phyloP scores from a whole-genome alignment of 1,284 basidiomycete species.

The Ceratobasidium sp. region DNA sequence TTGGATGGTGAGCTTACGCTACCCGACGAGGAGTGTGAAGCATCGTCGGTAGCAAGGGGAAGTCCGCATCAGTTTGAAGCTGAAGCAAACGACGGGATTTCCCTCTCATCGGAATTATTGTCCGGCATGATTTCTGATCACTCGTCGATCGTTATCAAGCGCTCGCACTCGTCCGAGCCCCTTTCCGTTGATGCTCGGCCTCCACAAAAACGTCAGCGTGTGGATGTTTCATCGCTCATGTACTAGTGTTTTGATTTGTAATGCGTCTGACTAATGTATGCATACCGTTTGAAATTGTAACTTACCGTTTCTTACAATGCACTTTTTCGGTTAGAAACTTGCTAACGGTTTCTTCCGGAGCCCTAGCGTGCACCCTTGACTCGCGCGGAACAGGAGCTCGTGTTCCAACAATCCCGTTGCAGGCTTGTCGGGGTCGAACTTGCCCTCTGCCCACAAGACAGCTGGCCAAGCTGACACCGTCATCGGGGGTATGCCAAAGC shows the following conservation, averaged over 20 bases:
- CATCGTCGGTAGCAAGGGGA: not conserved
- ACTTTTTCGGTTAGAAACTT: conserved; percentile 13
- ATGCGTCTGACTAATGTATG: conserved; percentile 4
- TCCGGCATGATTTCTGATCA: not conserved
- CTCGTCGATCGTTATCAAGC: not conserved
- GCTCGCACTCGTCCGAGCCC: not conserved
- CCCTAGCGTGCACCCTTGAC: not conserved
- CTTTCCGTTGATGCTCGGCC: not conserved
- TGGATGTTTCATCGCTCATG: not conserved
- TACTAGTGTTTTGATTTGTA: conserved; percentile 16
- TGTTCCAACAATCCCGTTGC: too few species aligned
- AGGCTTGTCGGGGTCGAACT: too few species aligned
- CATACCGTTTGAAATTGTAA: conserved; percentile 11
- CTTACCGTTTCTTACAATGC: conserved; percentile 13
- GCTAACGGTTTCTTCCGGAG: conserved; percentile 26
- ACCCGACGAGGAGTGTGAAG: not conserved
- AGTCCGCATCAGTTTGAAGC: conserved; percentile 11
- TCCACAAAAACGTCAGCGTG: conserved; percentile 2
- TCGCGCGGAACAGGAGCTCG: too few species aligned
- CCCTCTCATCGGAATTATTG: not conserved
- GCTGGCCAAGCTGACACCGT: too few species aligned
- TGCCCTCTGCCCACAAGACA: too few species aligned
- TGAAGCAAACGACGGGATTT: conserved; percentile 3
- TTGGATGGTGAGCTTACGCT: not conserved
- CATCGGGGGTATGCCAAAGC: too few species aligned